phyloP scores from a whole-genome alignment of 1,284 basidiomycete species.

The Paramarasmius palmivorus region DNA sequence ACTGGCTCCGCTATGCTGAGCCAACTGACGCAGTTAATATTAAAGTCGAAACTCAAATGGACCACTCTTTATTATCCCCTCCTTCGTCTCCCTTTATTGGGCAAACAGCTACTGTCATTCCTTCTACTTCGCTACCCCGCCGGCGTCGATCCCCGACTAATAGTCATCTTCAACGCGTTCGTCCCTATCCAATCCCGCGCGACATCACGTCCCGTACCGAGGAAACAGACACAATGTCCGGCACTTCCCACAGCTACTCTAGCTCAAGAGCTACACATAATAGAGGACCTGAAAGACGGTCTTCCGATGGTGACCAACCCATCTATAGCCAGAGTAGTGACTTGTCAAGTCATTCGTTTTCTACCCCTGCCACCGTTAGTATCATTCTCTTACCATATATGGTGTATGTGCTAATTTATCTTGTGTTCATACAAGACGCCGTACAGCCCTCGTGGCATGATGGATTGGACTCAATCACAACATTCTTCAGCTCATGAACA shows the following conservation, averaged over 20 bases:
- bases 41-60: constrained; percentile 45
- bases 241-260: constrained; percentile 24
- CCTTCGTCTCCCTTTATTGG: constrained; percentile 29
- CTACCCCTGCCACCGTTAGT: constrained; percentile 6
- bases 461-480: neutral
- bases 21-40: constrained; percentile 31
- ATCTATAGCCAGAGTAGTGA: constrained; percentile 21
- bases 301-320: constrained; percentile 33
- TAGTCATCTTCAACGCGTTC: constrained; percentile 31
- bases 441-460: neutral
- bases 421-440: neutral
- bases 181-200: constrained; percentile 34
- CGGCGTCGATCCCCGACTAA: constrained; percentile 33
- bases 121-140: constrained; percentile 20
- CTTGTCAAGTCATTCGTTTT: neutral
- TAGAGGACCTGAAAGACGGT: constrained; percentile 28
- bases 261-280: constrained; percentile 27
- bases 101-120: constrained; percentile 8
- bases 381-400: neutral
- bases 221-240: constrained; percentile 30
- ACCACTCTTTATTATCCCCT: constrained; percentile 38
- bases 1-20: constrained; percentile 28
- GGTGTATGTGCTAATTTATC: neutral
- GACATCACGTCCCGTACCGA: constrained; percentile 26
- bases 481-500: too few relatives aligned